A percentile compares a stretch with the other conserved stretches of the same genome.
Conservation (phyloP, 441 rosid genomes). For the Geranium incanum region DNA sequence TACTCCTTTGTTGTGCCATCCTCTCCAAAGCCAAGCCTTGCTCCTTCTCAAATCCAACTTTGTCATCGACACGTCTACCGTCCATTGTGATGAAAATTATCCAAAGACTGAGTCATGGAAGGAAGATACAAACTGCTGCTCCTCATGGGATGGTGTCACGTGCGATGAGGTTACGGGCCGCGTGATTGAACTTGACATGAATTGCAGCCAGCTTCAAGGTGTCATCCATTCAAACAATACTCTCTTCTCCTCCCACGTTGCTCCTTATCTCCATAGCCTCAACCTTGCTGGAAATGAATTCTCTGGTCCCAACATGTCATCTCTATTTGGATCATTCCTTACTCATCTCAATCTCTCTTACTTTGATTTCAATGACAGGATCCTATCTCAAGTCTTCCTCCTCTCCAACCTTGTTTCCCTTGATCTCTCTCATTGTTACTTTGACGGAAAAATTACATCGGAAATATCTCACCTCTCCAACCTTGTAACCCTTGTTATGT, state of each 20-base stretch:
- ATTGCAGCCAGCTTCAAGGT: constrained; percentile 22
- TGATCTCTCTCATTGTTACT: too few species aligned
- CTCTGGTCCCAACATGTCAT: constrained; percentile 9
- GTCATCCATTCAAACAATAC: constrained; percentile 16
- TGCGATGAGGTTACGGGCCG: constrained; percentile 5
- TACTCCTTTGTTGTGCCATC: neutral
- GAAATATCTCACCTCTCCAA: neutral
- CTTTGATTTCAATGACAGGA: neutral
- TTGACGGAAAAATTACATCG: too few species aligned
- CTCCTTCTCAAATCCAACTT: neutral
- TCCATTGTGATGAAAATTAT: neutral
- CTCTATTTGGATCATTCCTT: constrained; percentile 3
- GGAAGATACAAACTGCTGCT: neutral
- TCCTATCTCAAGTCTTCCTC: too few species aligned
- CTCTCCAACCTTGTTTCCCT: too few species aligned
- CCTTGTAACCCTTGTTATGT: neutral
- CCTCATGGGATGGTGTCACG: constrained; percentile 1
- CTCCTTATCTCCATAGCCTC: neutral
- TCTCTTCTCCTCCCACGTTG: constrained; percentile 15
- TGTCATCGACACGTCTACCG: neutral
- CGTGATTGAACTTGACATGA: constrained; percentile 19
- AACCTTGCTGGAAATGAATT: constrained; percentile 21
- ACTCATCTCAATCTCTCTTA: constrained; percentile 8
- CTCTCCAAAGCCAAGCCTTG: constrained; percentile 1
- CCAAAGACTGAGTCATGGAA: neutral